Percentiles rank a stretch among this genome's conserved stretches.
Evolutionary conservation across 257 asterid species (phyloP).

Genomic region (Craterostigma plantagineum): DNA sequence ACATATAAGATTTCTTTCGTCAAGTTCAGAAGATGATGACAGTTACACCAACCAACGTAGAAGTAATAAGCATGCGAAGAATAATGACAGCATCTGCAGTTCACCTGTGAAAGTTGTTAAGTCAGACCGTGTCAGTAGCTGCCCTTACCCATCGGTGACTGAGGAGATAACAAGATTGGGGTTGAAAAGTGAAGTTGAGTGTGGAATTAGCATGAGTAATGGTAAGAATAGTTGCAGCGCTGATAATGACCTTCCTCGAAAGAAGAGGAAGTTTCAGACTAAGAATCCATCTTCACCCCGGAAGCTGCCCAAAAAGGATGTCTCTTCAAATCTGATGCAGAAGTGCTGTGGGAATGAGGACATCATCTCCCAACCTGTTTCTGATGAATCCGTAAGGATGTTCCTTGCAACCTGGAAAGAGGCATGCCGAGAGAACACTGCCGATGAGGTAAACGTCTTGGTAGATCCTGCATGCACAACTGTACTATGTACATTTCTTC

Average conservation of each 20-base stretch:
- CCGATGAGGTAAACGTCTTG: conserved; percentile 41
- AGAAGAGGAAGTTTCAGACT: conserved; percentile 37
- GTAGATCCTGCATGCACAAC: background rate
- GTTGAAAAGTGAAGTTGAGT: conserved; percentile 31
- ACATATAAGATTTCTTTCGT: conserved; percentile 43
- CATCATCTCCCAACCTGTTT: conserved; percentile 16
- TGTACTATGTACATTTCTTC: too few relatives aligned
- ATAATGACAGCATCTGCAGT: conserved; percentile 12
- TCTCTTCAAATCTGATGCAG: conserved; percentile 11
- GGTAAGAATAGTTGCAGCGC: conserved; percentile 16
- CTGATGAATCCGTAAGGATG: conserved; percentile 33
- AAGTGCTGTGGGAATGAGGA: conserved; percentile 10
- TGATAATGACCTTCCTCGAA: conserved; percentile 17
- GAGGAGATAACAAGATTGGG: conserved; percentile 76
- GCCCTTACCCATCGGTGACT: conserved; percentile 91
- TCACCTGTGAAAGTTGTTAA: conserved; percentile 17
- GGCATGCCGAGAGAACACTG: conserved; percentile 33
- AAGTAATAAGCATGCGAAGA: conserved; percentile 16
- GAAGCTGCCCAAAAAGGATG: conserved; percentile 27
- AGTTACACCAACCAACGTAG: conserved; percentile 20
- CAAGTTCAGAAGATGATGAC: conserved; percentile 58
- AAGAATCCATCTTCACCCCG: conserved; percentile 18
- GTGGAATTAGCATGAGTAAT: conserved; percentile 9
- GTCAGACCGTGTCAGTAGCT: conserved; percentile 46
- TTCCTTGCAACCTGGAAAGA: conserved; percentile 74